These are phyloP conservation scores for Teunomyces stri DNA, from an alignment of 805 yeast species.

Conservation along the genomic window DNA sequence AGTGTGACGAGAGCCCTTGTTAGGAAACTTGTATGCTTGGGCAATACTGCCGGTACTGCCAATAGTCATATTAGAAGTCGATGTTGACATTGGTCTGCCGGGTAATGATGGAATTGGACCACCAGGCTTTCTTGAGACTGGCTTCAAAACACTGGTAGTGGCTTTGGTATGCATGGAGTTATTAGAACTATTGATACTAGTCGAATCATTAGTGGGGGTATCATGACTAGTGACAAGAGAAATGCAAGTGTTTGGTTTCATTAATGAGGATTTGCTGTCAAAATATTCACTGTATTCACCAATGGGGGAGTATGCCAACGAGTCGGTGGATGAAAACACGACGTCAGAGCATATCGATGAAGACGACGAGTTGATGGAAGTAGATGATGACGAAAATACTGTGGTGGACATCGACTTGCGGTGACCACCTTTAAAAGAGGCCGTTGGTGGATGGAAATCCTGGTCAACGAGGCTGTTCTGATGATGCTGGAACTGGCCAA, in stretches of 20 bases:
- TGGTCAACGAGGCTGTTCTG: conserved; percentile 9
- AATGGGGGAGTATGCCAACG: conserved; percentile 23
- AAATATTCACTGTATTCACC: conserved; percentile 25
- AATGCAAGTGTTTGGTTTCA: conserved; percentile 1
- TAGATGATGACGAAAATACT: conserved; percentile 19
- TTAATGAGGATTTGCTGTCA: conserved; percentile 14
- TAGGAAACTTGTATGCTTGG: conserved; percentile 13
- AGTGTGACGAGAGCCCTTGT: conserved; percentile 11
- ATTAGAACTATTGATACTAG: conserved; percentile 2
- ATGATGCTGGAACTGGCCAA: not conserved
- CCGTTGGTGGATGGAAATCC: conserved; percentile 29
- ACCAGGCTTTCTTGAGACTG: conserved; percentile 8
- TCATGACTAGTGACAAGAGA: not conserved
- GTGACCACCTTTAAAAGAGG: conserved; percentile 19
- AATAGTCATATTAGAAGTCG: not conserved
- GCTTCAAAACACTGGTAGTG: conserved; percentile 8
- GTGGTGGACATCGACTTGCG: conserved; percentile 16
- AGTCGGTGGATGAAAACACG: conserved; percentile 28
- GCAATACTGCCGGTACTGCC: not conserved
- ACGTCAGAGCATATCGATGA: conserved; percentile 28
- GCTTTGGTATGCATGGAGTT: conserved; percentile 1
- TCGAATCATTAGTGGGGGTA: not conserved
- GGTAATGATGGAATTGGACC: conserved; percentile 8
- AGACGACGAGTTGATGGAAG: conserved; percentile 28
- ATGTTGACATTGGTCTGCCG: not conserved